Evolutionary conservation across 805 yeast species (phyloP).

Genomic region (Monosporozyma aerobia): DNA sequence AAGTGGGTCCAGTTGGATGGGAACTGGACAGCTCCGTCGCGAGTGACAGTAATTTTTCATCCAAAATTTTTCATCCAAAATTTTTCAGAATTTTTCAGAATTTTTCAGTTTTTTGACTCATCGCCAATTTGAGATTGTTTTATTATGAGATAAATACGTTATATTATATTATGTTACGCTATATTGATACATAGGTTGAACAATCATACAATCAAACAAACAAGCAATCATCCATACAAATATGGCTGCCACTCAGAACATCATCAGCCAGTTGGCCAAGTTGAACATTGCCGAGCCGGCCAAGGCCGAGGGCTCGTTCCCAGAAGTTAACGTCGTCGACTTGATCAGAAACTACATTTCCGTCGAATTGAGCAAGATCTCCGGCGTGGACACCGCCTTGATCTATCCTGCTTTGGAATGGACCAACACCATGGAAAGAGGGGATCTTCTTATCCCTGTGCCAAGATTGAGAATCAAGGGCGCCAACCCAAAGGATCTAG

Average conservation of each 20-base stretch:
- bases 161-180: too few species aligned
- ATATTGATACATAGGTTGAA: too few species aligned
- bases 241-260: constrained; percentile 7
- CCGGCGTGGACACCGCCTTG: constrained; percentile 59
- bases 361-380: constrained; percentile 59
- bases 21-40: too few species aligned
- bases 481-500: constrained; percentile 61
- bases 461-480: constrained; percentile 86
- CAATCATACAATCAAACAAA: not conserved
- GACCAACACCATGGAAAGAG: constrained; percentile 77
- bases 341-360: constrained; percentile 84
- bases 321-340: constrained; percentile 75
- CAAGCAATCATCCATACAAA: not conserved
- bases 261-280: constrained; percentile 28
- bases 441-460: constrained; percentile 83
- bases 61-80: too few species aligned
- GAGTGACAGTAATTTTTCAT: too few species aligned
- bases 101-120: not conserved
- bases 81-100: too few species aligned
- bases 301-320: constrained; percentile 48
- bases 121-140: not conserved
- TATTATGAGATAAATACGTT: too few species aligned
- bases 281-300: constrained; percentile 36
- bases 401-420: constrained; percentile 83
- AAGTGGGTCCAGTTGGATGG: too few species aligned